Percentiles rank a stretch among this genome's conserved stretches.
Conservation (phyloP, 2,329 filamentous ascomycete species). For the Trichophyton rubrum region DNA sequence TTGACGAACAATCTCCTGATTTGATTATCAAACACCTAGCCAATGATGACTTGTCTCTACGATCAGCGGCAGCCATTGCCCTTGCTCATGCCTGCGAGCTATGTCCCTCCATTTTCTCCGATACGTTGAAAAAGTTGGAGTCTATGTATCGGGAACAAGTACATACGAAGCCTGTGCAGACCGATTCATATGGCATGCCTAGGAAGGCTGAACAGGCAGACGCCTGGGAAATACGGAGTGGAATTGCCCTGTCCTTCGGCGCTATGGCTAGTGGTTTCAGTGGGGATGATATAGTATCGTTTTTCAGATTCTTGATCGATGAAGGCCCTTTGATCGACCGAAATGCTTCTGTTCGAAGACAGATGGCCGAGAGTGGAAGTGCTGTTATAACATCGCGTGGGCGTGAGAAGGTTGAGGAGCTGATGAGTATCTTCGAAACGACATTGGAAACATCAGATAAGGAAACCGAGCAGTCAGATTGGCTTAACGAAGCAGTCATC, state of each 20-base stretch:
- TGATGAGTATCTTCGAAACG: constrained; percentile 86
- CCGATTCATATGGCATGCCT: constrained; percentile 90
- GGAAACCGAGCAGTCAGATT: constrained; percentile 67
- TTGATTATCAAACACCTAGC: constrained; percentile 67
- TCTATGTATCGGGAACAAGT: constrained; percentile 63
- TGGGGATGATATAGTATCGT: constrained; percentile 56
- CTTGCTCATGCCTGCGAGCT: constrained; percentile 59
- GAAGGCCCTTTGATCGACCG: constrained; percentile 77
- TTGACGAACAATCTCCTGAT: constrained; percentile 52
- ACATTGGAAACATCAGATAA: constrained; percentile 78
- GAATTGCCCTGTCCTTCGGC: constrained; percentile 75
- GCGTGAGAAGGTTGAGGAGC: constrained; percentile 65
- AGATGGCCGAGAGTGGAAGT: constrained; percentile 87
- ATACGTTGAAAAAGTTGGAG: constrained; percentile 54
- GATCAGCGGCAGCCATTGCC: constrained; percentile 69
- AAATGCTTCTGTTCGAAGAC: constrained; percentile 61
- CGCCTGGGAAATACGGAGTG: constrained; percentile 82
- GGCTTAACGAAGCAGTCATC: constrained; percentile 92
- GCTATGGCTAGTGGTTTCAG: constrained; percentile 63
- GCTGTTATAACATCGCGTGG: constrained; percentile 70
- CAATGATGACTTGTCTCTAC: constrained; percentile 66
- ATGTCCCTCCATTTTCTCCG: constrained; percentile 47
- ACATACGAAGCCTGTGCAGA: constrained; percentile 68
- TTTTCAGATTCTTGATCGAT: constrained; percentile 76
- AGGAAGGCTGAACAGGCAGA: constrained; percentile 78